Evolutionary conservation across 495 filamentous ascomycete genomes (phyloP), one percentile per base, ranked within the genome.

Genomic region (Aspergillus diversus): DNA sequence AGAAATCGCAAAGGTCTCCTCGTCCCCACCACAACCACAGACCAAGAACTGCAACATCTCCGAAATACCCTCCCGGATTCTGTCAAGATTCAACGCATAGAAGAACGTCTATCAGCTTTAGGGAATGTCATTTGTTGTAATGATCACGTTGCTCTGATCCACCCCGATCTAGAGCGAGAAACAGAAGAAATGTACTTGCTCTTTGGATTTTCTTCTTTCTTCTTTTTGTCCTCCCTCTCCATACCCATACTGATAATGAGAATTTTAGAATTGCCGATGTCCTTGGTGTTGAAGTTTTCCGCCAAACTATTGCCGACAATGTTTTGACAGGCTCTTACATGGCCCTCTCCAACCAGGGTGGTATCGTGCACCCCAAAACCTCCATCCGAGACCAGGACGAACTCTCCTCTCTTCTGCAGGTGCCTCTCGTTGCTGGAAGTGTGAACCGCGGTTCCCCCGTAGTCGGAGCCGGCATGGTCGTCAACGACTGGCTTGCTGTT

Each of bases 401-500:
- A 81, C 89, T 99, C 64, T 92, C 89, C 64, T 92, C 89, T 66
- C 80, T 99, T 71, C 84, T 99, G 65, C 95, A 98, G 78, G 93
- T 99, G 53, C 95, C 95, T 9, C 86, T 99, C 3, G 95, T 99
- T 3, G 95, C 95, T 0, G 95, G 95, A 34, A 90, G 86, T 69
- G 89, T 99, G 21, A 99, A 99, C 77, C 86, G 95, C 60, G 96
- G 95, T 37, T 90, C 86, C 63, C 86, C 91, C 47, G 93, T 98
- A n/a, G 92, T 99, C 34, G 95, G 95, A 31, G 95, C 95, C 11
- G 95, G 95, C 31, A 97, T 98, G 92, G 95, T 99, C 9, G 95
- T 99, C 59, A 99, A 99, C 73, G 95, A 99, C 81, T 98, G 95
- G 95, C 85, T 98, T 77, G 96, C 95, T 8, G 91, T 99, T n/a